phyloP scores from a whole-genome alignment of 345 rosid genomes.

The Euphorbia peplus region DNA sequence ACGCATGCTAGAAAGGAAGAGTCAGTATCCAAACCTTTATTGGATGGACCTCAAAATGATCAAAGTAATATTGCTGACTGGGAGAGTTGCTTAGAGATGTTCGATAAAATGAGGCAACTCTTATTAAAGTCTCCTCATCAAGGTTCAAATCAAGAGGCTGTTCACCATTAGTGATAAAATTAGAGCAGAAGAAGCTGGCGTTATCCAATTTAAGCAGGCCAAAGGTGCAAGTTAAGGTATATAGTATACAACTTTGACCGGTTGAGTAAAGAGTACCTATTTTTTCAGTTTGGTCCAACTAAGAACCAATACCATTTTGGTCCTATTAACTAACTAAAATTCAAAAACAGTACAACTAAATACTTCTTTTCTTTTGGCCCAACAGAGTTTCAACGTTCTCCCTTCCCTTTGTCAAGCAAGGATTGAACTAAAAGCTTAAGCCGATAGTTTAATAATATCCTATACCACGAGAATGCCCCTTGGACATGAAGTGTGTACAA shows the following conservation, averaged over 20 bases:
- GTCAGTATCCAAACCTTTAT: constrained; percentile 57
- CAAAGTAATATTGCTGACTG: constrained; percentile 80
- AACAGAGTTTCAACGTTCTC: background rate
- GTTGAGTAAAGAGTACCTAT: background rate
- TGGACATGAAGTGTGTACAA: too few species aligned
- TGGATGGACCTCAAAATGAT: constrained; percentile 93
- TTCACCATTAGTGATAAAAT: constrained; percentile 21
- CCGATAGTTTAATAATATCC: too few species aligned
- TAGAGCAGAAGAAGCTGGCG: constrained; percentile 7
- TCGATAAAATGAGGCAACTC: constrained; percentile 84
- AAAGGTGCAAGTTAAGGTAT: background rate
- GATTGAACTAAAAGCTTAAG: too few species aligned
- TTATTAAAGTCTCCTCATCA: constrained; percentile 90
- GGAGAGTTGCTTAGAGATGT: constrained; percentile 69
- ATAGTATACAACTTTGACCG: background rate
- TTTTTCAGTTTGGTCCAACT: background rate
- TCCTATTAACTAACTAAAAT: background rate
- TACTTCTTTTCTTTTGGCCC: too few species aligned
- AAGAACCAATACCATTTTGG: background rate
- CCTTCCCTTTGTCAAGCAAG: too few species aligned
- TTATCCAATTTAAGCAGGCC: background rate
- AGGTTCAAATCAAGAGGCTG: constrained; percentile 88
- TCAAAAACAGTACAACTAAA: background rate
- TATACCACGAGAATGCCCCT: too few species aligned
- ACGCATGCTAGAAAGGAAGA: background rate